Evolutionary conservation across 176 grass and related monocot species (phyloP).

Genomic region (Oryza longistaminata): DNA sequence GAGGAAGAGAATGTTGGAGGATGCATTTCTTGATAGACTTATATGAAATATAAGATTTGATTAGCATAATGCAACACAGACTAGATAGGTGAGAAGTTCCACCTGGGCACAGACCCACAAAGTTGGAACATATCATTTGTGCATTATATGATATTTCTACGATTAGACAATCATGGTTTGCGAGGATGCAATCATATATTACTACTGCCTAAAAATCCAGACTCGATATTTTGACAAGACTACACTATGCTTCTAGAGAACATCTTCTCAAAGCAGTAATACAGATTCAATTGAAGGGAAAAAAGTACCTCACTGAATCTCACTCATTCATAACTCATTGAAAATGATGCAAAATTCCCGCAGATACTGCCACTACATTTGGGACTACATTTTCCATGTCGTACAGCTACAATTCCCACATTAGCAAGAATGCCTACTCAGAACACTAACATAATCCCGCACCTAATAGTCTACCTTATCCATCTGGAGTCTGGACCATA

Average conservation of each 20-base stretch:
- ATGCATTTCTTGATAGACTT: neutral
- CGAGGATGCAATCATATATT: neutral
- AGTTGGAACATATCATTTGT: neutral
- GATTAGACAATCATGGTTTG: constrained; percentile 5
- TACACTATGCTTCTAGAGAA: neutral
- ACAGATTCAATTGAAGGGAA: neutral
- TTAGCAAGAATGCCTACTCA: neutral
- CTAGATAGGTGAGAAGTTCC: neutral
- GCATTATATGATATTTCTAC: neutral
- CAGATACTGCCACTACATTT: too few relatives aligned
- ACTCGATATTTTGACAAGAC: neutral
- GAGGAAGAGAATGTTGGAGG: neutral
- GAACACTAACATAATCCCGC: neutral
- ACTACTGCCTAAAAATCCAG: neutral
- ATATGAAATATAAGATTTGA: neutral
- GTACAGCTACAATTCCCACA: neutral
- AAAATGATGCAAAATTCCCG: neutral
- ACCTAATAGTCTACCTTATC: too few relatives aligned
- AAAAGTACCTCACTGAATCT: neutral
- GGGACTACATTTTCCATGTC: neutral
- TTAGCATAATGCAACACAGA: neutral
- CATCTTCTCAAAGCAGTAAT: neutral
- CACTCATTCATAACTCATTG: neutral
- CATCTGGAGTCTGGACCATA: too few relatives aligned
- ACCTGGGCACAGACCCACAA: neutral